Percentiles rank a stretch among this genome's conserved stretches.
phyloP scores from a whole-genome alignment of 2,329 filamentous ascomycete genomes.

The Arthrinium puccinioides region DNA sequence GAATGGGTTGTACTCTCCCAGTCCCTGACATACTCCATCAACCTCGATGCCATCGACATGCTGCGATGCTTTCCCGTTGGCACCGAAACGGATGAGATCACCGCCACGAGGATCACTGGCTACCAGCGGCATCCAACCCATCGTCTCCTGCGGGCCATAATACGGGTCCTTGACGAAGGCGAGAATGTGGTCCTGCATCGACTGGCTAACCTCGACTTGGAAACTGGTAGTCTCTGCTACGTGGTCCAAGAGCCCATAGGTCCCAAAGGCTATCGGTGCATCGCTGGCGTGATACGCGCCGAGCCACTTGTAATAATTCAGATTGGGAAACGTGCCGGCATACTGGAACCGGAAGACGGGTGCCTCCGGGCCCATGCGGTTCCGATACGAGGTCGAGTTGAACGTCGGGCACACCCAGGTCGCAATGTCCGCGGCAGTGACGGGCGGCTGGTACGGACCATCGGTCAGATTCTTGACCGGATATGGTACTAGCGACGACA shows the following conservation, averaged over 20 bases:
- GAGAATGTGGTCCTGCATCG: slow-evolving; percentile 20
- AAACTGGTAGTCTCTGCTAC: slow-evolving; percentile 12
- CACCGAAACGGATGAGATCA: slow-evolving; percentile 17
- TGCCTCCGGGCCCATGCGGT: slow-evolving; percentile 11
- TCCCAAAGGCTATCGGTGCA: slow-evolving; percentile 29
- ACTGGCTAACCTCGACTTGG: slow-evolving; percentile 14
- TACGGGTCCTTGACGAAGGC: slow-evolving; percentile 18
- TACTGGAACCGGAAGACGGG: slow-evolving; percentile 28
- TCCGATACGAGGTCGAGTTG: too few relatives aligned
- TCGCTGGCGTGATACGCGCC: slow-evolving; percentile 34
- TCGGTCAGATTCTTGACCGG: slow-evolving; percentile 19
- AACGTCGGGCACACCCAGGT: slow-evolving; percentile 22
- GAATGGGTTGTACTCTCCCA: background rate
- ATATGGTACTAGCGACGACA: slow-evolving; percentile 17
- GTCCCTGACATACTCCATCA: slow-evolving; percentile 13
- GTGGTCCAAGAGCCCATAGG: slow-evolving; percentile 18
- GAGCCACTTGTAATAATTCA: slow-evolving; percentile 29
- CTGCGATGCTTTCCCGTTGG: slow-evolving; percentile 13
- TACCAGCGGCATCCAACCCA: slow-evolving; percentile 3
- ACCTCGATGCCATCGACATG: slow-evolving; percentile 15
- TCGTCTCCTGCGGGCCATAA: slow-evolving; percentile 8
- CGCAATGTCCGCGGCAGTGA: slow-evolving; percentile 7
- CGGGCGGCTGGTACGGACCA: slow-evolving; percentile 15
- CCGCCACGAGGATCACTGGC: slow-evolving; percentile 9
- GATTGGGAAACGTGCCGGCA: slow-evolving; percentile 32